phyloP scores from a whole-genome alignment of 2,329 filamentous ascomycete genomes.

The Colletotrichum chrysophilum region DNA sequence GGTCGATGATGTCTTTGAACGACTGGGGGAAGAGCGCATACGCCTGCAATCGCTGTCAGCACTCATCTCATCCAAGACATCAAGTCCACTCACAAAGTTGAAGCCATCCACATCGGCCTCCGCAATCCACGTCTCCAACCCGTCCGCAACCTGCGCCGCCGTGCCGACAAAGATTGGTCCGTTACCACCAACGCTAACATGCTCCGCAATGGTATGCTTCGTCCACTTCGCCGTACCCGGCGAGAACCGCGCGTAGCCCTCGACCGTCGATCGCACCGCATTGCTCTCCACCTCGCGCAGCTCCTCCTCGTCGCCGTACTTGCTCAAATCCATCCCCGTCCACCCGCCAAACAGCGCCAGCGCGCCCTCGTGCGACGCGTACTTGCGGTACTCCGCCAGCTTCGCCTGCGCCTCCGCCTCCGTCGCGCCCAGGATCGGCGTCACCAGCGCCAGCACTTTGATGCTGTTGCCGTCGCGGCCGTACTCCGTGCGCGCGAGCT shows the following conservation, averaged over 20 bases:
- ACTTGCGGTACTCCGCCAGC: constrained; percentile 63
- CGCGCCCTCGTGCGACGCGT: constrained; percentile 68
- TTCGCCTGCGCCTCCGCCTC: constrained; percentile 71
- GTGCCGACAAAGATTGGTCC: constrained; percentile 71
- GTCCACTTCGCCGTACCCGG: constrained; percentile 73
- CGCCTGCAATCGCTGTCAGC: constrained; percentile 39
- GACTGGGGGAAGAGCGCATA: constrained; percentile 72
- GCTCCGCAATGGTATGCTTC: constrained; percentile 71
- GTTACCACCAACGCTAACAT: constrained; percentile 71
- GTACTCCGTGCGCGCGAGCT: constrained; percentile 53
- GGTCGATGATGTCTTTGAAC: constrained; percentile 71
- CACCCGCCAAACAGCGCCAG: constrained; percentile 76
- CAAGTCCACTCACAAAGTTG: constrained; percentile 60
- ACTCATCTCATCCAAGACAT: not conserved
- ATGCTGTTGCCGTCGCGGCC: constrained; percentile 65
- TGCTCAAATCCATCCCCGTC: constrained; percentile 64
- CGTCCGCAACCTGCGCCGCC: constrained; percentile 67
- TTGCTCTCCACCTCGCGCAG: constrained; percentile 66
- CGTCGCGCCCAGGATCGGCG: constrained; percentile 68
- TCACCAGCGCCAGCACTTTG: constrained; percentile 72
- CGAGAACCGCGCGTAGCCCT: constrained; percentile 60
- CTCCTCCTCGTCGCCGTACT: constrained; percentile 70
- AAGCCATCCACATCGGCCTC: constrained; percentile 78
- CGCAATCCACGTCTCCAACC: constrained; percentile 69
- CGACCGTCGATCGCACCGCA: constrained; percentile 63